Conservation (phyloP, 306 rosid species). For the Citrullus colocynthis region DNA sequence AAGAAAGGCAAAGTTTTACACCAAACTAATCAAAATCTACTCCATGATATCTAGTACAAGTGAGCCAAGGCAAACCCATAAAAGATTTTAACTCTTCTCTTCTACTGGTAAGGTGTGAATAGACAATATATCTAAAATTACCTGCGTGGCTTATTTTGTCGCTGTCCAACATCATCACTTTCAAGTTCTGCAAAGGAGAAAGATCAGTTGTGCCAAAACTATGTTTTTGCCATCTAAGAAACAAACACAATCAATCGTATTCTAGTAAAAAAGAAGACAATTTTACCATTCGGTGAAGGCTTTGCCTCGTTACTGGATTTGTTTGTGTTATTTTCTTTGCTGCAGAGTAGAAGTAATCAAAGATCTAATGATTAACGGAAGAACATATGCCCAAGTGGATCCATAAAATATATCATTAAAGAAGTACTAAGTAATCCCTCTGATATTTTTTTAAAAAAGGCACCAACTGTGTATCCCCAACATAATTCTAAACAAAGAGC, state of each 20-base stretch:
- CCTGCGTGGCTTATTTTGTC: conserved; percentile 94
- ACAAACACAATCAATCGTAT: neutral
- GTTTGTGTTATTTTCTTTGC: conserved; percentile 49
- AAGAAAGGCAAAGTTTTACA: conserved; percentile 3
- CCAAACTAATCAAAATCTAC: neutral
- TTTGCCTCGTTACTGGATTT: conserved; percentile 52
- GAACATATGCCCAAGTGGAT: neutral
- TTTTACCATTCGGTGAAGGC: conserved; percentile 69
- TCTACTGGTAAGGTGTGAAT: neutral
- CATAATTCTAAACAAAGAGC: neutral
- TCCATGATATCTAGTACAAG: neutral
- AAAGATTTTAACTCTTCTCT: neutral
- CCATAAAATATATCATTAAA: neutral
- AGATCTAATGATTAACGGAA: neutral
- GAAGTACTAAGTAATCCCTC: neutral
- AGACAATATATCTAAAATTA: conserved; percentile 17
- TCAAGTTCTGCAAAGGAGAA: conserved; percentile 37
- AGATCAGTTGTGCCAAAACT: neutral
- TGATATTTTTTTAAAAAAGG: neutral
- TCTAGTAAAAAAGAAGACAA: neutral
- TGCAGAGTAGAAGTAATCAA: conserved; percentile 19
- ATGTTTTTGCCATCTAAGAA: neutral
- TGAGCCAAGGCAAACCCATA: neutral
- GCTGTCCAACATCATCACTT: conserved; percentile 70
- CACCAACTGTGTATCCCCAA: neutral